Evolutionary conservation across 768 basidiomycete species (phyloP), one percentile per base, ranked within the genome.

Genomic region (Rhodotorula kratochvilovae): DNA sequence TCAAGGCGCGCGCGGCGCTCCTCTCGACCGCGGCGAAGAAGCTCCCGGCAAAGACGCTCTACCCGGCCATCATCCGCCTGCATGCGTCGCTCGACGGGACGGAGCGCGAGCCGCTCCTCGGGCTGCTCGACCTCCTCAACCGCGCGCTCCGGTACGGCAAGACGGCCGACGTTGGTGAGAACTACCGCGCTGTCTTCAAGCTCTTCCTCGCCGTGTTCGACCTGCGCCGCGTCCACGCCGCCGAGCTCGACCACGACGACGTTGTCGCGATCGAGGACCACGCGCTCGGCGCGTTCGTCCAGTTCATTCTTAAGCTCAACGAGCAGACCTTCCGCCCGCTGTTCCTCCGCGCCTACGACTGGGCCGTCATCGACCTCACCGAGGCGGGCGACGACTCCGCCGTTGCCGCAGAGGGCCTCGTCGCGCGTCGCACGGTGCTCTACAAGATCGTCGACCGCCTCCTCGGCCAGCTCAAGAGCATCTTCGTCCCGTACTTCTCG

Each of bases 401-500:
- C 43, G 73, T 73, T 35, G 63, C 76, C n/a, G 79, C 80, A 43
- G 72, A 73, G 81, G 76, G 78, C 25, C 79, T 81, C 15, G 63
- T 77, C 31, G 81, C 83, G 21, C 85, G 88, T 35, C 87, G 86
- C 76, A 83, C 87, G 31, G 87, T 87, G 0, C 91, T 97, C 77
- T 88, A 88, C 75, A 87, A 86, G 70, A 81, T 90, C 25, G 90
- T 94, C 78, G 82, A 83, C 33, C 83, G 85, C 1, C 82, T 99
- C 25, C 82, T 97, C 29, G 88, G 90, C 71, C 91, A 88, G 82
- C 95, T 98, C 84, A 92, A 91, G 90, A 86, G 83, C 33, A 83
- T 97, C 77, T 92, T 98, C 86, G 90, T 88, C 25, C 91, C 94
- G 0, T 98, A 97, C 81, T 90, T 92, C 84, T 85, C 88, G 15